phyloP scores from a whole-genome alignment of 306 rosid species.

The Geum urbanum region DNA sequence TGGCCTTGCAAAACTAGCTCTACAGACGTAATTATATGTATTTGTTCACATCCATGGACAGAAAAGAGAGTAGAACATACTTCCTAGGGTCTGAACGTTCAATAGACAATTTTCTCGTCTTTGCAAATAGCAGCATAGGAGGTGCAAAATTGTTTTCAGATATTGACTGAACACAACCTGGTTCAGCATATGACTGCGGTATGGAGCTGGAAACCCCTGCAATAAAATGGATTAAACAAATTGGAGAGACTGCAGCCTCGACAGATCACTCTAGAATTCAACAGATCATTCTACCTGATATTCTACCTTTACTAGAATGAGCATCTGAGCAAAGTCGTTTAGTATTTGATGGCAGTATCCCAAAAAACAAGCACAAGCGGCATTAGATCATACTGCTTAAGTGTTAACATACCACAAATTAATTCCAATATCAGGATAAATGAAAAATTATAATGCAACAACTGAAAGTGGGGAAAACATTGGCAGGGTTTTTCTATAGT shows the following conservation, averaged over 20 bases:
- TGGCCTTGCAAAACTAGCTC: neutral
- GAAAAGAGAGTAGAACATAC: slow-evolving; percentile 42
- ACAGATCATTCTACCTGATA: slow-evolving; percentile 38
- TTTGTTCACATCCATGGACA: neutral
- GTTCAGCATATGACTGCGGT: slow-evolving; percentile 40
- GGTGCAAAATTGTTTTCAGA: slow-evolving; percentile 46
- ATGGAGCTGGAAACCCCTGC: slow-evolving; percentile 53
- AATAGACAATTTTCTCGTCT: slow-evolving; percentile 53
- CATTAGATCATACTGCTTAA: slow-evolving; percentile 13
- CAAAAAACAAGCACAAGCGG: slow-evolving; percentile 16
- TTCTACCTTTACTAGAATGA: slow-evolving; percentile 46
- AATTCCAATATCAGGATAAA: slow-evolving; percentile 6
- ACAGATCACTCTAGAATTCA: slow-evolving; percentile 10
- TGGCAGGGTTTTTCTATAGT: neutral
- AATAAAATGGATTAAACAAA: slow-evolving; percentile 27
- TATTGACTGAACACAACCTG: slow-evolving; percentile 41
- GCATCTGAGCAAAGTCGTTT: slow-evolving; percentile 41
- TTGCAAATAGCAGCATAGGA: slow-evolving; percentile 57
- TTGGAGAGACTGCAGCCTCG: slow-evolving; percentile 26
- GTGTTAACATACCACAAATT: neutral
- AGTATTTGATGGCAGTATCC: slow-evolving; percentile 27
- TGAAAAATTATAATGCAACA: neutral
- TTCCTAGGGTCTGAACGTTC: slow-evolving; percentile 52
- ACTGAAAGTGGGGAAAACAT: neutral
- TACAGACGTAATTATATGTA: neutral